These are phyloP conservation scores for Pleurotus tuoliensis DNA, from an alignment of 768 basidiomycete species.

Conservation along the genomic window DNA sequence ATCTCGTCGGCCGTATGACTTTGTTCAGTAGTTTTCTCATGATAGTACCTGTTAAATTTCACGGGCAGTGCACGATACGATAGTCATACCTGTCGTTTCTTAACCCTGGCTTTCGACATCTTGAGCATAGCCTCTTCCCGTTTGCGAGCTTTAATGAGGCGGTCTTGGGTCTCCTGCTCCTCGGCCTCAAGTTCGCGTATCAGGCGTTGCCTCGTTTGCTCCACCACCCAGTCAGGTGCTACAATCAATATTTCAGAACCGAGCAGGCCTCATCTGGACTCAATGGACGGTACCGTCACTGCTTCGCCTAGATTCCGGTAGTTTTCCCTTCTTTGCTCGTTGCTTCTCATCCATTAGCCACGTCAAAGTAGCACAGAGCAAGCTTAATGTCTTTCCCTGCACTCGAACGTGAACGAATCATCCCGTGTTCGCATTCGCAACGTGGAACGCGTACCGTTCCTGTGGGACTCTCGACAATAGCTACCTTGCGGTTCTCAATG, in stretches of 20 bases:
- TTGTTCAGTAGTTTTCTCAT: conserved; percentile 4
- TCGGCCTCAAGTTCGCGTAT: conserved; percentile 63
- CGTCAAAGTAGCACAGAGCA: conserved; percentile 71
- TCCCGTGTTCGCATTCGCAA: neutral
- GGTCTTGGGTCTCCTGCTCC: conserved; percentile 60
- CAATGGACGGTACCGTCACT: conserved; percentile 22
- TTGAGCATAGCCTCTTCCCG: conserved; percentile 55
- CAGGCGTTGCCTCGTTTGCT: conserved; percentile 65
- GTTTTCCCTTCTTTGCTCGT: conserved; percentile 63
- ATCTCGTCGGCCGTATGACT: conserved; percentile 24
- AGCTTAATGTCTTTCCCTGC: conserved; percentile 84
- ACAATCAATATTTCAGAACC: conserved; percentile 2
- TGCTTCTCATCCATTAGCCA: conserved; percentile 72
- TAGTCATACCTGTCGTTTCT: conserved; percentile 54
- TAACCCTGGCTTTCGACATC: conserved; percentile 50
- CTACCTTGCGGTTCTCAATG: conserved; percentile 70
- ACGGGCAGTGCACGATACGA: neutral
- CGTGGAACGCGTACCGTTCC: conserved; percentile 59
- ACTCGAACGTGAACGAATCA: neutral
- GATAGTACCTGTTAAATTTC: conserved; percentile 11
- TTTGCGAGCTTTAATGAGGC: conserved; percentile 55
- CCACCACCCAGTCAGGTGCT: conserved; percentile 75
- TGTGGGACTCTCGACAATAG: conserved; percentile 87
- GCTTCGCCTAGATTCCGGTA: conserved; percentile 35
- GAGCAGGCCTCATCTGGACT: neutral